These are phyloP conservation scores for Gilbertella persicaria DNA, from an alignment of 371 early-diverging fungal species.

Conservation along the genomic window DNA sequence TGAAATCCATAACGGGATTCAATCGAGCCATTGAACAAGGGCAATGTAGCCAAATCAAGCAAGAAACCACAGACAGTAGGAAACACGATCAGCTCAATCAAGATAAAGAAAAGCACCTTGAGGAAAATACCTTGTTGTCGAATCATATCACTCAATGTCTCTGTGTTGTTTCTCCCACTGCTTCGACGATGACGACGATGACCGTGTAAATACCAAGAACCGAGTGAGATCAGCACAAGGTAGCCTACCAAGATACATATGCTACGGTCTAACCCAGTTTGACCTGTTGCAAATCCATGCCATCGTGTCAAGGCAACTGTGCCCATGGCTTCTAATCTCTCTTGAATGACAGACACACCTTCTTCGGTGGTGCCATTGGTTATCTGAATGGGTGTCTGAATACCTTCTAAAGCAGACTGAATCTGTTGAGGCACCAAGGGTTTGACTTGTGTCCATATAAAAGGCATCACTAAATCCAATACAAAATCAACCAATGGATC, in stretches of 20 bases:
- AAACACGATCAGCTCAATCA: constrained; percentile 83
- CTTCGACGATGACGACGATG: neutral
- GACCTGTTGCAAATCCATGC: constrained; percentile 54
- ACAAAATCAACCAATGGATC: constrained; percentile 57
- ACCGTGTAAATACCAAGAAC: constrained; percentile 50
- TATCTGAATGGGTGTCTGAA: neutral
- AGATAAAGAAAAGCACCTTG: constrained; percentile 78
- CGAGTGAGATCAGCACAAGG: constrained; percentile 41
- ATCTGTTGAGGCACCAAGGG: constrained; percentile 8
- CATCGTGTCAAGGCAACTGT: constrained; percentile 32
- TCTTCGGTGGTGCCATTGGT: neutral
- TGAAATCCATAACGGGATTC: constrained; percentile 61
- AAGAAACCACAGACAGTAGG: constrained; percentile 87
- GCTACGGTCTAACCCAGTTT: constrained; percentile 44
- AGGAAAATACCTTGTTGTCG: constrained; percentile 63
- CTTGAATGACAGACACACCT: constrained; percentile 22
- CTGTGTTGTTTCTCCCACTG: neutral
- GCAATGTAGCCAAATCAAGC: constrained; percentile 82
- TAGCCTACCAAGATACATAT: constrained; percentile 54
- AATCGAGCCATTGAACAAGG: constrained; percentile 71
- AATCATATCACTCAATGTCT: constrained; percentile 50
- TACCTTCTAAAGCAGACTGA: constrained; percentile 3
- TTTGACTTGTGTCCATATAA: constrained; percentile 26
- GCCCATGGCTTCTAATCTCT: constrained; percentile 20
- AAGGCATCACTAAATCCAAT: constrained; percentile 42